Evolutionary conservation across 75 land plant species (phyloP), one percentile per base, ranked within the genome.

Genomic region (Pinus taeda): DNA sequence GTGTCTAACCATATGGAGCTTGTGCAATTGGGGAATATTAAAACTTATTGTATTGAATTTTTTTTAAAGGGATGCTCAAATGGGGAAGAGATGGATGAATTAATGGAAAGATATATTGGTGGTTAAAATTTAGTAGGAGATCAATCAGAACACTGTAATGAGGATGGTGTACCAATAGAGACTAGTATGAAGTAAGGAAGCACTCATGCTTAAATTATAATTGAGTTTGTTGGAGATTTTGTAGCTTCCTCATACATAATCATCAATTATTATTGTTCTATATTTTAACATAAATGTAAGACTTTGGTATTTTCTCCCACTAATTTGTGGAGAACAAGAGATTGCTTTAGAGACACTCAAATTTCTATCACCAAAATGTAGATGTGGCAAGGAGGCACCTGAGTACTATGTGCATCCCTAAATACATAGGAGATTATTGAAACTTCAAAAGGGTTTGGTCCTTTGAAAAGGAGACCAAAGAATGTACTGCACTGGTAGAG

Each of bases 371-470:
- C 26, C 42, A 33, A 36, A 9, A 15, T 76, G 79, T 79, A 80
- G 80, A 58, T 62, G 9, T 75, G 36, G 15, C 15, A 24, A 59
- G 29, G 42, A 60, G 49, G 39, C 81, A 55, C 69, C 78, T 6
- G 15, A 60, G 15, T 57, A 42, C 59, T 77, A 74, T 79, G 26
- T 60, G 20, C 76, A 75, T 59, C 79, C 81, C 59, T 57, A 75
- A 49, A 45, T 79, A 21, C 80, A 57, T 17, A 20, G 63, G 22
- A 77, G 78, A 22, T 6, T 79, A 39, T 22, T 30, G 29, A 55
- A 59, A 24, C 60, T 36, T 42, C 66, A 74, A 53, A 58, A 55
- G 49, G 76, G 61, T 56, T 77, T 53, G 37, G 64, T 18, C 24
- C 29, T 39, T 77, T 0, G 9, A 33, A 29, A 66, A 76, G 74